These are phyloP conservation scores for Phytophthora cactorum DNA, from an alignment of 352 stramenopile species.

Conservation along the genomic window DNA sequence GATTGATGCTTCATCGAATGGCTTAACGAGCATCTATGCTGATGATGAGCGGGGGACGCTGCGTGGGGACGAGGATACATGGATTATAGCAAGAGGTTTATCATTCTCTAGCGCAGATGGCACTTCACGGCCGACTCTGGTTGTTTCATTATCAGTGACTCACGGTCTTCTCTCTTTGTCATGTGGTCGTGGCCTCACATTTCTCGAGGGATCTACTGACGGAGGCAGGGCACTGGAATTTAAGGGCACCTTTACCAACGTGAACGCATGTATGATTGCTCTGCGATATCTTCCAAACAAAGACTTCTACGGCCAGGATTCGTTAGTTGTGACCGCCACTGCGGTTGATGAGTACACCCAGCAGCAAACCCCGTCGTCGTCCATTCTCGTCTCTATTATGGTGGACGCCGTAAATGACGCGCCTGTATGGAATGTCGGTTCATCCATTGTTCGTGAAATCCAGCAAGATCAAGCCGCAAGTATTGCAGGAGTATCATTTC, in stretches of 20 bases:
- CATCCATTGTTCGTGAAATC: constrained; percentile 22
- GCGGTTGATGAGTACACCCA: constrained; percentile 56
- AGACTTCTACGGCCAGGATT: constrained; percentile 58
- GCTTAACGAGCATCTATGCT: constrained; percentile 36
- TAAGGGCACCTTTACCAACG: constrained; percentile 47
- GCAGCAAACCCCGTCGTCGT: constrained; percentile 39
- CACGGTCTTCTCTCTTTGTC: constrained; percentile 37
- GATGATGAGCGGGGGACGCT: constrained; percentile 25
- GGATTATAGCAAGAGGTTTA: constrained; percentile 37
- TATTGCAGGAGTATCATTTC: constrained; percentile 48
- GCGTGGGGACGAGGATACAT: constrained; percentile 58
- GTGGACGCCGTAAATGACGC: constrained; percentile 65
- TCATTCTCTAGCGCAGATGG: constrained; percentile 58
- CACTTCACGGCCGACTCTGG: constrained; percentile 37
- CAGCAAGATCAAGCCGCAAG: constrained; percentile 34
- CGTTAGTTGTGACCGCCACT: constrained; percentile 42
- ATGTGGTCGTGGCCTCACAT: constrained; percentile 25
- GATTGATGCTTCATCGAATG: constrained; percentile 39
- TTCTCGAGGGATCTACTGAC: constrained; percentile 27
- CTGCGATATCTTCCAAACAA: constrained; percentile 49
- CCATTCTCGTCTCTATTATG: constrained; percentile 34
- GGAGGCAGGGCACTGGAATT: constrained; percentile 16
- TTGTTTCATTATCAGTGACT: constrained; percentile 33
- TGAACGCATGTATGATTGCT: constrained; percentile 47
- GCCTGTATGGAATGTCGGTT: constrained; percentile 56